Evolutionary conservation across 2,329 filamentous ascomycete genomes (phyloP), one percentile per base, ranked within the genome.

Genomic region (Zasmidium citrigriseum): DNA sequence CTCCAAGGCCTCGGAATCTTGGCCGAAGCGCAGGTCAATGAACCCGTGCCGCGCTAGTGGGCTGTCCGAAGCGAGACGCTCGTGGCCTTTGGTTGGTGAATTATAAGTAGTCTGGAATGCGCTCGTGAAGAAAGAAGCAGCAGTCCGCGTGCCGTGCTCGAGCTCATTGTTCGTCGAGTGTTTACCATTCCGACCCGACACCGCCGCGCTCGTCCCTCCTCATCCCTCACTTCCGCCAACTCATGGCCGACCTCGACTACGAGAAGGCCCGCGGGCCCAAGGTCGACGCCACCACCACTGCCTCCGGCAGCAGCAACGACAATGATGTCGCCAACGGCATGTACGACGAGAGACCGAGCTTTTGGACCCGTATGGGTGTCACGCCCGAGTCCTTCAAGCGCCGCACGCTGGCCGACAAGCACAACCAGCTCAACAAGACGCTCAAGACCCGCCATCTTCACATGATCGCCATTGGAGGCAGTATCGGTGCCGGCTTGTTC

Each of bases 401-500:
- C 12, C 64, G 71, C 18, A 68, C 65, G 1, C 55, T 67, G 12
- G 63, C 61, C 29, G 70, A 73, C 64, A 66, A 68, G 61, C 65
- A 70, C 63, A 70, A 70, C 52, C 68, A 69, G 58, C 61, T 72
- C 41, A 72, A 72, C 65, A 65, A 70, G 64, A 70, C 68, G 14
- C 50, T 69, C 58, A 69, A 71, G 57, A 54, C 59, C 22, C 59
- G 70, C 4, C 70, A 72, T 57, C 51, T 72, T 57, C 66, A 71
- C 55, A 72, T 72, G 70, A 72, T 72, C 53, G 70, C 69, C 44
- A 72, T 72, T 58, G 70, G 70, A 45, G 70, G 67, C 4, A 67
- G 67, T 21, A 81, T 83, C 54, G 81, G 82, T 52, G 83, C 81
- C 29, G 82, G 82, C 69, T 73, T 84, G 3, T 84, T 83, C 67